Evolutionary conservation across 768 basidiomycete genomes (phyloP), one percentile per base, ranked within the genome.

Genomic region (Trametopsis cervina): DNA sequence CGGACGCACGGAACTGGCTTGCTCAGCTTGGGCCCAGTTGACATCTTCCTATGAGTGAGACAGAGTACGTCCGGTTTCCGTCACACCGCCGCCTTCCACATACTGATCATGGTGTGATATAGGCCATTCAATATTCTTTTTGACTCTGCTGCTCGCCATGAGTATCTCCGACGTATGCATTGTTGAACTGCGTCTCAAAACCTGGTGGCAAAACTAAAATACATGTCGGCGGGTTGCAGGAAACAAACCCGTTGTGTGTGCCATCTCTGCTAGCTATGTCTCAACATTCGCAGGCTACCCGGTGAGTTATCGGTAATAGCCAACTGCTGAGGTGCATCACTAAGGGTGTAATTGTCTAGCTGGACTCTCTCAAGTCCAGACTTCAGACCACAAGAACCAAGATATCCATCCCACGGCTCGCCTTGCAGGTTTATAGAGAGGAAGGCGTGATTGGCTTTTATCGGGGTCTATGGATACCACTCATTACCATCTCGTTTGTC

Each of bases 401-500:
- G 45, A 77, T 88, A 55, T 79, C 87, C 6, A 81, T 95, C 46
- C 80, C 81, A 22, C 76, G 72, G 59, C 77, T 89, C 53, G 81
- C 89, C 48, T 67, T 72, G 22, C 67, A 83, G 55, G 83, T 92
- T 22, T 89, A 88, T 65, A 77, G 77, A 24, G 89, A 92, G 59
- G 86, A 92, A 67, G 85, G 91, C n/a, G 66, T 90, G 26, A 76
- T 76, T 55, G 94, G 95, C 46, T 97, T 92, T 68, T 95, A 89
- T 66, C 77, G 92, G 48, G 90, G 90, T 49, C 61, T 93, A 43
- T 89, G 88, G 81, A 88, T 98, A 57, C 94, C 95, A 40, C 78
- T 97, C 47, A 74, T 92, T 66, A 95, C 93, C 7, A 98, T 98
- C 57, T 92, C 93, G 4, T 91, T 95, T 63, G 93, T 97, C 65